Base-by-base conservation (phyloP, 2,329 filamentous ascomycete species). In the Aspergillus aculeatus region DNA sequence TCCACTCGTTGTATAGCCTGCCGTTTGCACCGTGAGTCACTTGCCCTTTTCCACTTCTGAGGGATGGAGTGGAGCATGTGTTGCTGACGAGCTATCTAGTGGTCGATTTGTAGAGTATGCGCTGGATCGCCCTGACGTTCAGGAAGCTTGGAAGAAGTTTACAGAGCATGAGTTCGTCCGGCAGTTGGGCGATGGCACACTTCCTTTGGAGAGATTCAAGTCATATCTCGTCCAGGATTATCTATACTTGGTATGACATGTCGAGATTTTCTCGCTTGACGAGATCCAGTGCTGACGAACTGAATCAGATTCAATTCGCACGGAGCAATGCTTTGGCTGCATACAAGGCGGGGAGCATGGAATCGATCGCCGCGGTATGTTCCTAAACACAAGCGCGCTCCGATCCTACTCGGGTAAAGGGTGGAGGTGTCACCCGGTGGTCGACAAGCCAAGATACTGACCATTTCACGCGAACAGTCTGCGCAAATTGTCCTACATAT, bases 191-290 rank as follows among this genome's bases (percentile, higher is more conserved):
- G 82, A 89, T 60, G 92, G 92, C 0, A 89, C 84, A 7, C 79
- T 98, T 21, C 89, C 90, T 0, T 67, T 89, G 1, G 85, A 89
- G 48, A 88, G 87, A 0, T 98, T 96, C 81, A 95, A 92, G 74
- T 84, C 89, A 44, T 98, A 97, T 72, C 85, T 98, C 58, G 83
- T 95, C 10, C 94, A 98, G 69, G 94, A 98, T 70, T 97, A 97
- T 69, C 81, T 96, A 4, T 98, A 95, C 70, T 79, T 97, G 48
- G 90, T 95, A 68, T 47, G 82, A 71, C 16, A 19, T 32, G 26
- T 47, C 32, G 54, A 3, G 51, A 47, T 23, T 10, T 29, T 16
- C 4, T 9, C 16, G 11, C 2, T 11, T 41, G 38, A 32, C 7
- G 19, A 1, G 48, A 12, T 44, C 29, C 21, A n/a, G 50, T 56